Evolutionary conservation across 352 stramenopile species (phyloP).

Genomic region (Proteromonas lacertae): DNA sequence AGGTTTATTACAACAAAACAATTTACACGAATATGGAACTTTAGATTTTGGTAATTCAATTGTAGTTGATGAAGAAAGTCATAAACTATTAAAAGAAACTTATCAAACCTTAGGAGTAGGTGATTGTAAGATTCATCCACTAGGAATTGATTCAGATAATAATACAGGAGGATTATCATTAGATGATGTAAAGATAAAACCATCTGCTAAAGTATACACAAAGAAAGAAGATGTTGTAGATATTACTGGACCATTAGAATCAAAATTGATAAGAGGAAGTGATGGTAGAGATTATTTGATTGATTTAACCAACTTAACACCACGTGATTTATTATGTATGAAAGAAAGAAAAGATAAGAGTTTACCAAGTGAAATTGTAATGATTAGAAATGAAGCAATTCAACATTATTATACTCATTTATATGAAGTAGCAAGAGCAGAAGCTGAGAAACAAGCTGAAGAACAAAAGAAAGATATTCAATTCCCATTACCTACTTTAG

Average conservation of each 20-base stretch:
- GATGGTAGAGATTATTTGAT: slow-evolving; percentile 35
- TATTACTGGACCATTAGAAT: slow-evolving; percentile 42
- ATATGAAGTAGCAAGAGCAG: too few relatives aligned
- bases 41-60: neutral
- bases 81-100: neutral
- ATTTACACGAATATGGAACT: neutral
- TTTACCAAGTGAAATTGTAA: too few relatives aligned
- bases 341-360: slow-evolving; percentile 13
- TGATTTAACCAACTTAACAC: slow-evolving; percentile 49
- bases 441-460: too few relatives aligned
- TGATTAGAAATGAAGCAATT: too few relatives aligned
- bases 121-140: too few relatives aligned
- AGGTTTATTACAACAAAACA: slow-evolving; percentile 31
- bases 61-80: neutral
- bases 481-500: too few relatives aligned
- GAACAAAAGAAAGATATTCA: too few relatives aligned
- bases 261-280: slow-evolving; percentile 49
- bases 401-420: too few relatives aligned
- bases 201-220: slow-evolving; percentile 1
- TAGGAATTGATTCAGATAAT: too few relatives aligned
- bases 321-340: slow-evolving; percentile 47
- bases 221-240: slow-evolving; percentile 19
- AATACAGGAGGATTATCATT: neutral
- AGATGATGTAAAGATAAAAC: neutral
- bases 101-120: too few relatives aligned